phyloP scores from a whole-genome alignment of 768 basidiomycete genomes.

The Floccularia luteovirens region DNA sequence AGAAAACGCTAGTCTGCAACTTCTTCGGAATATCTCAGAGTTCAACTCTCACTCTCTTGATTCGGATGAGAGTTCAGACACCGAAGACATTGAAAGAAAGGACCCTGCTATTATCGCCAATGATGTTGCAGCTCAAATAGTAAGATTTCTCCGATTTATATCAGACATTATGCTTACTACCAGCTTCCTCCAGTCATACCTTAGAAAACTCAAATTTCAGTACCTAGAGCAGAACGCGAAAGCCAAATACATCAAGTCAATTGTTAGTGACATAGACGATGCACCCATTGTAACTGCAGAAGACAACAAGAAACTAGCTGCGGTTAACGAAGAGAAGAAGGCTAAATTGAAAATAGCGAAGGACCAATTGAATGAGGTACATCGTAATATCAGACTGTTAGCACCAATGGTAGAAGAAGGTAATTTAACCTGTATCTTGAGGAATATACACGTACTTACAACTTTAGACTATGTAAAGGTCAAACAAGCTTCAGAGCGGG shows the following conservation, averaged over 20 bases:
- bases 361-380: constrained; percentile 48
- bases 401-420: constrained; percentile 69
- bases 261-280: constrained; percentile 80
- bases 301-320: constrained; percentile 62
- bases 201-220: constrained; percentile 82
- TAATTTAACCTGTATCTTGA: constrained; percentile 11
- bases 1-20: constrained; percentile 26
- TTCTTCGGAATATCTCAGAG: constrained; percentile 26
- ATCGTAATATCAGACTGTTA: constrained; percentile 52
- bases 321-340: constrained; percentile 66
- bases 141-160: constrained; percentile 19
- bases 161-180: not conserved
- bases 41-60: constrained; percentile 28
- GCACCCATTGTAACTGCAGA: constrained; percentile 74
- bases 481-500: constrained; percentile 42
- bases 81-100: constrained; percentile 25
- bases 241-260: constrained; percentile 79
- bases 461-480: constrained; percentile 52
- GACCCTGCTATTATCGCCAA: constrained; percentile 52
- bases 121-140: constrained; percentile 55
- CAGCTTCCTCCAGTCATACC: constrained; percentile 43
- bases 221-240: constrained; percentile 90
- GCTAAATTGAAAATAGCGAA: constrained; percentile 59
- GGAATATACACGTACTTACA: not conserved
- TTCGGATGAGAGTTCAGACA: constrained; percentile 26